A percentile compares a stretch with the other conserved stretches of the same genome.
Evolutionary conservation across 2,329 filamentous ascomycete genomes (phyloP).

Genomic region (Neofusicoccum umdonicola): DNA sequence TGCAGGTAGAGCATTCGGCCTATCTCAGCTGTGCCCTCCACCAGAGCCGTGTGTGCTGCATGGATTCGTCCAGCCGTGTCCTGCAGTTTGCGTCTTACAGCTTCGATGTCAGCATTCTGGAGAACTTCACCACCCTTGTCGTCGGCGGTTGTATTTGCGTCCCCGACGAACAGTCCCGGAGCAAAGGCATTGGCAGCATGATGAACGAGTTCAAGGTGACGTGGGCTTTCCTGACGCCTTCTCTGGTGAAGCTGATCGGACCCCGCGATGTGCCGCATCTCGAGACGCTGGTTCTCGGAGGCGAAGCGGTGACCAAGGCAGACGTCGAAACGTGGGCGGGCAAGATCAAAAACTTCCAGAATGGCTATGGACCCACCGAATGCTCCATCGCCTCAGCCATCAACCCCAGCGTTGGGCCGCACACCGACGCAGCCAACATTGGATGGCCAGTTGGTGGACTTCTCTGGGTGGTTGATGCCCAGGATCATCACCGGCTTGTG

Average conservation of each 20-base stretch:
- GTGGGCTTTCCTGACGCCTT: constrained; percentile 37
- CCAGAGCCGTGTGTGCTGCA: constrained; percentile 28
- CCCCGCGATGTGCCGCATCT: constrained; percentile 44
- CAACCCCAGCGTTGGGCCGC: background rate
- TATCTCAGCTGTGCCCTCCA: constrained; percentile 14
- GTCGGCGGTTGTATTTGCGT: constrained; percentile 43
- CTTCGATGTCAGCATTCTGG: constrained; percentile 34
- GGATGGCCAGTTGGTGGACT: background rate
- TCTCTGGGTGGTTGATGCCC: constrained; percentile 38
- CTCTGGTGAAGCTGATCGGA: constrained; percentile 41
- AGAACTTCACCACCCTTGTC: constrained; percentile 33
- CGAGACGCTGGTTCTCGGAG: constrained; percentile 44
- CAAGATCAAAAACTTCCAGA: constrained; percentile 26
- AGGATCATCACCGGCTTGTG: constrained; percentile 25
- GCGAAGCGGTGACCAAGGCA: constrained; percentile 37
- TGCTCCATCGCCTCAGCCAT: background rate
- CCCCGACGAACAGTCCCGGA: constrained; percentile 43
- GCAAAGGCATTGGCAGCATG: constrained; percentile 49
- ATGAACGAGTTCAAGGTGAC: constrained; percentile 37
- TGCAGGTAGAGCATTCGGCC: constrained; percentile 31
- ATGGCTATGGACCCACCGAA: constrained; percentile 34
- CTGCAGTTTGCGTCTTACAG: constrained; percentile 37
- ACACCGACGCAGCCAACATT: background rate
- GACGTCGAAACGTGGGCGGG: background rate
- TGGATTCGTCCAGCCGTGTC: constrained; percentile 28